Conservation (phyloP, 495 filamentous ascomycete species). For the Diplogelasinospora grovesii region DNA sequence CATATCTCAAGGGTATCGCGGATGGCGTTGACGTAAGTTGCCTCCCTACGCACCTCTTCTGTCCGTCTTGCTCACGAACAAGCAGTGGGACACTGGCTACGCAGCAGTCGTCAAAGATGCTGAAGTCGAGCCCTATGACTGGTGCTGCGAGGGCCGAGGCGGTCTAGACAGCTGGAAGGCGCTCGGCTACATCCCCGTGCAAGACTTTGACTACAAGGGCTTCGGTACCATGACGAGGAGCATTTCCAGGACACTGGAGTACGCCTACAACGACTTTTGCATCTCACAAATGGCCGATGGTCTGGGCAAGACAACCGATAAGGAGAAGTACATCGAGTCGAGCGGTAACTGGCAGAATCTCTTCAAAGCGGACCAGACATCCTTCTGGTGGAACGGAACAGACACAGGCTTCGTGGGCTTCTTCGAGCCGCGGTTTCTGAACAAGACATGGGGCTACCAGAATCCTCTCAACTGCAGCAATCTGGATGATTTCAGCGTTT, state of each 20-base stretch:
- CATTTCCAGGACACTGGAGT: slow-evolving; percentile 68
- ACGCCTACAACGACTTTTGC: slow-evolving; percentile 72
- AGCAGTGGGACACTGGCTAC: slow-evolving; percentile 60
- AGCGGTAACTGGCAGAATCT: slow-evolving; percentile 64
- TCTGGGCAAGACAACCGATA: slow-evolving; percentile 47
- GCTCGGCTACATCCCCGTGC: slow-evolving; percentile 60
- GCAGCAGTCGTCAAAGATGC: slow-evolving; percentile 70
- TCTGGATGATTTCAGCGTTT: slow-evolving; percentile 43
- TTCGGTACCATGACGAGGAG: slow-evolving; percentile 64
- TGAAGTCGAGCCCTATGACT: slow-evolving; percentile 64
- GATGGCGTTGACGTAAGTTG: slow-evolving; percentile 51
- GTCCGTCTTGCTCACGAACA: not conserved
- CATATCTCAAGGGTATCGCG: slow-evolving; percentile 59
- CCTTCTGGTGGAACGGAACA: slow-evolving; percentile 48
- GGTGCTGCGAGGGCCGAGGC: slow-evolving; percentile 64
- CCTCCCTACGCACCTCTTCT: not conserved
- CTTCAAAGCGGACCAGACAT: slow-evolving; percentile 57
- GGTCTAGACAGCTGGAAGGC: slow-evolving; percentile 62
- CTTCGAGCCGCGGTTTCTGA: slow-evolving; percentile 60
- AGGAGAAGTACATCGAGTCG: slow-evolving; percentile 54
- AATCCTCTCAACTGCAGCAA: slow-evolving; percentile 62
- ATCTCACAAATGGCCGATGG: slow-evolving; percentile 57
- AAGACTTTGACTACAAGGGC: slow-evolving; percentile 62
- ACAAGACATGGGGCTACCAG: slow-evolving; percentile 62
- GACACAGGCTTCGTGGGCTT: slow-evolving; percentile 62